Base-by-base conservation (phyloP, 345 rosid genomes). In the Odontarrhena argentea region DNA sequence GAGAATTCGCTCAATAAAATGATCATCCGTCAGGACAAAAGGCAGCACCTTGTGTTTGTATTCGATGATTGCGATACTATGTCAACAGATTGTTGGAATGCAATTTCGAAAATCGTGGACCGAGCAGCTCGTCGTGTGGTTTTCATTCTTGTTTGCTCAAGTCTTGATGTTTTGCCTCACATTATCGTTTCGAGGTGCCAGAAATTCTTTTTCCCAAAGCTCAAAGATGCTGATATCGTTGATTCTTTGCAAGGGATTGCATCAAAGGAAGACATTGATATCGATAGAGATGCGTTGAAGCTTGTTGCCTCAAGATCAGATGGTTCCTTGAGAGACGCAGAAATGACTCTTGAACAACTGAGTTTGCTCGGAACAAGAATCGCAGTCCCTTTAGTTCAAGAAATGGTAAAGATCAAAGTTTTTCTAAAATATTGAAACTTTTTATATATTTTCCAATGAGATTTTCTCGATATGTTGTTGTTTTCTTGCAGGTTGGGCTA, bases 281-380 rank as follows among this genome's bases (percentile, higher is more conserved):
- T 94, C 41, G 88, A 86, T 49, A 85, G 77, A 56, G 89, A 91
- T 38, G 99, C 98, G 0, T 73, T 91, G 57, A 91, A 89, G 54
- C 94, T 95, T 63, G 88, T 95, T 74, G 94, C 98, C 49, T 89
- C 96, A n/a, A 83, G 85, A 67, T 95, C 99, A 9, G 97, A 95
- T 77, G 99, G 99, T 59, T 95, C 99, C 1, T 77, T 95, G 75
- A 82, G 99, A 81, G 97, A 95, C 70, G 96, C 98, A 0, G 87
- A 87, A 71, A 95, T 95, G 98, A 95, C 98, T 60, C 84, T 95
- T 15, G 97, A 91, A 68, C 99, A 95, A 64, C 77, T 95, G 18
- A 84, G 96, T 73, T 82, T 95, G 71, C 92, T 95, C 4, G 99
- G 99, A 69, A 87, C 84, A 76, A 85, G 81, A 81, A 86, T 95